Conservation (phyloP, 2,329 filamentous ascomycete genomes). For the Madurella fahalii region DNA sequence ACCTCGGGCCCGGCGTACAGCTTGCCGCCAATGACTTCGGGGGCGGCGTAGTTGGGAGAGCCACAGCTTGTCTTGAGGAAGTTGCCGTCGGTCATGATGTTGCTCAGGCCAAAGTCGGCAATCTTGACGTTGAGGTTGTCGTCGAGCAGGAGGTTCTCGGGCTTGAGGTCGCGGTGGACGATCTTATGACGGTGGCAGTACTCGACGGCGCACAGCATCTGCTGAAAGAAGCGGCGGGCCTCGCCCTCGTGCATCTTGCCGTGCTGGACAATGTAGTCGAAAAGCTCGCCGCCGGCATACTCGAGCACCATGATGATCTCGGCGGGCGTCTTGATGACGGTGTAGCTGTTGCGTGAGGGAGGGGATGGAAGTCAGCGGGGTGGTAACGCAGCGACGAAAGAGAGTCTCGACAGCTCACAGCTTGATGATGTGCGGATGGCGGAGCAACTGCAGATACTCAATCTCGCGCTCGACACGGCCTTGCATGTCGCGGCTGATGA, state of each 20-base stretch:
- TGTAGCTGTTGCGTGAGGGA: conserved; percentile 57
- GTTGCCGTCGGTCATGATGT: conserved; percentile 99
- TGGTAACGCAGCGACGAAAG: not conserved
- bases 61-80: conserved; percentile 98
- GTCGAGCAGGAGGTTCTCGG: conserved; percentile 92
- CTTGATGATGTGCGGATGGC: conserved; percentile 99
- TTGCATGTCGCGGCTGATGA: conserved; percentile 96
- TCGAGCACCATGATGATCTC: conserved; percentile 99
- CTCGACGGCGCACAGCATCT: conserved; percentile 97
- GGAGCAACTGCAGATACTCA: conserved; percentile 90
- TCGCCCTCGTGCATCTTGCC: conserved; percentile 87
- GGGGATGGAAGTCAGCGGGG: not conserved
- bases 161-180: conserved; percentile 94
- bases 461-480: conserved; percentile 97
- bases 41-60: conserved; percentile 96
- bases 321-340: conserved; percentile 87
- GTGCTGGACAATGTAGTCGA: conserved; percentile 96
- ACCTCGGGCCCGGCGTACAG: conserved; percentile 96
- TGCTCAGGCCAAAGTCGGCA: conserved; percentile 96
- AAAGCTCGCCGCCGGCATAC: conserved; percentile 92
- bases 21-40: conserved; percentile 96
- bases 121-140: conserved; percentile 98
- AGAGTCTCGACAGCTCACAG: conserved; percentile 53
- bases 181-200: conserved; percentile 99
- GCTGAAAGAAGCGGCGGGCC: conserved; percentile 97